Evolutionary conservation across 2,329 filamentous ascomycete genomes (phyloP).

Genomic region (Talaromyces verruculosus): DNA sequence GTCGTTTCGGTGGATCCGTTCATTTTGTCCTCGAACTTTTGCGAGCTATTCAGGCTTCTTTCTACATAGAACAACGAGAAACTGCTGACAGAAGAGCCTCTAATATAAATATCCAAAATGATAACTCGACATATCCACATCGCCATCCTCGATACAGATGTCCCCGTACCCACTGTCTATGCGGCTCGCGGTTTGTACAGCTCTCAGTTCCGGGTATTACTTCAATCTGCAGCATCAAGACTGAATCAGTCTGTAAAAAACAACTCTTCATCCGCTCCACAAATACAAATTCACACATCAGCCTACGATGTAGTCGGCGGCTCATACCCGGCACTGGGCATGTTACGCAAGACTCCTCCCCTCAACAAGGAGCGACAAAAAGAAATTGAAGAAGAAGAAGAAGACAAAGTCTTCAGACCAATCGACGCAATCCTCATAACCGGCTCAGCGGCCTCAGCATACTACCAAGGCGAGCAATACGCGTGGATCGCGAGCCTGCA

Average conservation of each 20-base stretch:
- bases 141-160: constrained; percentile 39
- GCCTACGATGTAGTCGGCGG: constrained; percentile 38
- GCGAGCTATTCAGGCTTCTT: background rate
- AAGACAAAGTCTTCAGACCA: constrained; percentile 15
- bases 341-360: constrained; percentile 24
- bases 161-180: constrained; percentile 36
- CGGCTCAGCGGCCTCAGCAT: constrained; percentile 31
- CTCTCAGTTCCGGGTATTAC: constrained; percentile 36
- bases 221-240: constrained; percentile 33
- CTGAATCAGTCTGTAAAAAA: constrained; percentile 24
- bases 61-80: background rate
- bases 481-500: constrained; percentile 34
- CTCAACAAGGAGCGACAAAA: background rate
- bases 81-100: background rate
- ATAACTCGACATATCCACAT: constrained; percentile 32
- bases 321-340: constrained; percentile 29
- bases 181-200: constrained; percentile 37
- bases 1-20: background rate
- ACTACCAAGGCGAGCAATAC: constrained; percentile 26
- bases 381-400: background rate
- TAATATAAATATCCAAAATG: background rate
- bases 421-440: constrained; percentile 38
- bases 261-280: constrained; percentile 13
- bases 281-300: constrained; percentile 31
- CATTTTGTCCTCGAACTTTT: background rate